Base-by-base conservation (phyloP, 2,329 filamentous ascomycete genomes). In the Neofusicoccum umdonicola region DNA sequence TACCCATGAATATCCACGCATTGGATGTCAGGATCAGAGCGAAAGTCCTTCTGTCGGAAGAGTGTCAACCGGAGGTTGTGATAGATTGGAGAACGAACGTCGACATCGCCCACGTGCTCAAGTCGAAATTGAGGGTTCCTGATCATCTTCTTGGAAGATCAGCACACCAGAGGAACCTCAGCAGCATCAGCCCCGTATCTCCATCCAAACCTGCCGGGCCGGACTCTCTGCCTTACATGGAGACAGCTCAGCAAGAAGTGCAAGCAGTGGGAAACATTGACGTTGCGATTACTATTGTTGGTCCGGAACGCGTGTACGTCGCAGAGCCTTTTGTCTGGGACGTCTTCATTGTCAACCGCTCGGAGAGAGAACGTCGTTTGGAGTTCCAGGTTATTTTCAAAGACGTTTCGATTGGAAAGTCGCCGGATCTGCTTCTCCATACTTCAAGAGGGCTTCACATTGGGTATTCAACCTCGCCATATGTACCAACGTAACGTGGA, bases 301-400 rank as follows among this genome's bases (percentile, higher is more conserved):
- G 85, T 0, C 89, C 90, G 12, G 71, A 77, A 22, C 81, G 83
- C 62, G 81, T 91, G 27, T 82, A 81, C 65, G 84, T 87, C 0
- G 89, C 89, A 42, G 83, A 90, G 51, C 81, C 87, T 57, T 93
- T 95, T 74, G 80, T 81, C 45, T 92, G 91, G 88, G 85, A 84
- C 39, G 83, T 93, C 15, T 90, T 92, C 71, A 87, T 93, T 42
- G 88, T 92, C 68, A 95, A 94, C 75, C 86, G 89, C 56, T 87
- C 85, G 52, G 79, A 80, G 45, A 83, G 77, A 56, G 78, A 85
- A 2, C 86, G 90, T 58, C 91, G 91, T 71, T 82, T 95, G 42
- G 89, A 90, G 31, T 81, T 94, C 19, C 77, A 90, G 31, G 86
- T 87, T 4, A 81, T 92, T 72, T 88, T 88, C 17, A 86, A 90